Conservation (phyloP, 2,329 filamentous ascomycete species). For the Lomentospora prolificans region DNA sequence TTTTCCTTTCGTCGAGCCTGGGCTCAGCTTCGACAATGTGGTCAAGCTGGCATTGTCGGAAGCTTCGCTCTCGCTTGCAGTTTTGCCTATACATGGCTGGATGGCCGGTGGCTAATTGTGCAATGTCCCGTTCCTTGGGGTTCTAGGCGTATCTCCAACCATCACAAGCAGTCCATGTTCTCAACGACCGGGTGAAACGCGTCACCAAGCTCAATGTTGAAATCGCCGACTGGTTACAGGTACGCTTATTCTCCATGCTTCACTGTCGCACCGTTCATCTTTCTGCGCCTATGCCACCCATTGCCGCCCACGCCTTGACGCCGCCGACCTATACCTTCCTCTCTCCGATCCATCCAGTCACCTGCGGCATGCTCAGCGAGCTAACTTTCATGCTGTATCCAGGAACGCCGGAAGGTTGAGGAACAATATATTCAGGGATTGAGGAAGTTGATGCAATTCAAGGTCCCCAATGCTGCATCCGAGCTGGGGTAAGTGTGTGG, state of each 20-base stretch:
- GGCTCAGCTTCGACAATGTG: background rate
- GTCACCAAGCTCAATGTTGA: slow-evolving; percentile 80
- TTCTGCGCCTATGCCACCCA: background rate
- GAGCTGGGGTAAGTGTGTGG: slow-evolving; percentile 68
- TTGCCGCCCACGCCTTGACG: background rate
- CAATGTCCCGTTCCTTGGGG: background rate
- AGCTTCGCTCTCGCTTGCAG: background rate
- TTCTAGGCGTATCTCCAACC: slow-evolving; percentile 70
- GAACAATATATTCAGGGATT: slow-evolving; percentile 78
- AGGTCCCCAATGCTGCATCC: slow-evolving; percentile 62
- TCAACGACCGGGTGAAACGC: slow-evolving; percentile 80
- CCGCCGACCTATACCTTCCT: background rate
- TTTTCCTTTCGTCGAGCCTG: background rate
- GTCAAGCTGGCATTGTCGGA: background rate
- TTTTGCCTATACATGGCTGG: background rate
- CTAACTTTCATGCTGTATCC: slow-evolving; percentile 9
- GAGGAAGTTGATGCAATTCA: slow-evolving; percentile 67
- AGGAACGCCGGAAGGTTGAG: slow-evolving; percentile 91
- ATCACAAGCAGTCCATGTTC: slow-evolving; percentile 65
- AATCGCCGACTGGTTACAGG: slow-evolving; percentile 95
- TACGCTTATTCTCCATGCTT: slow-evolving; percentile 30
- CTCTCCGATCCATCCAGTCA: background rate
- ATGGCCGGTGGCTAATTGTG: slow-evolving; percentile 8
- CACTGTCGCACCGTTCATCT: background rate
- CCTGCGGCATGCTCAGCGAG: background rate